These are phyloP conservation scores for Darksidea phi DNA, from an alignment of 495 filamentous ascomycete species.

Conservation along the genomic window DNA sequence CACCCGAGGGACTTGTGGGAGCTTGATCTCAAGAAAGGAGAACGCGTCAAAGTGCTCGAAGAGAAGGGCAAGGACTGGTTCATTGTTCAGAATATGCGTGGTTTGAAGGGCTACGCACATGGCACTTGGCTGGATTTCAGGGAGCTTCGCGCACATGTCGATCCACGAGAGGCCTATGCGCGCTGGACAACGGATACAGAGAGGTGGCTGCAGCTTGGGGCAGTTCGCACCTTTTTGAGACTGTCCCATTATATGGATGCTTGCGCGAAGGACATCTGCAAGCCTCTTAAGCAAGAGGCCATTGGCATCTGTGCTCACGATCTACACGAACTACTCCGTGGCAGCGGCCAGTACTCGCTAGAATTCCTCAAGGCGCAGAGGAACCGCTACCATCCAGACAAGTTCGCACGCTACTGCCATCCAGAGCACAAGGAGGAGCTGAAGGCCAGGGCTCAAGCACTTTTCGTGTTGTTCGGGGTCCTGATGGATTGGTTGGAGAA, in stretches of 20 bases:
- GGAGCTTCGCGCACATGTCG: neutral
- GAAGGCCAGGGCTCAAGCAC: constrained; percentile 11
- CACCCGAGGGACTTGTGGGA: constrained; percentile 14
- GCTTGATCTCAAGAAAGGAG: constrained; percentile 12
- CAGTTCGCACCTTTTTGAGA: neutral
- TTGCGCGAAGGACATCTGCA: constrained; percentile 15
- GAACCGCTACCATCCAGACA: constrained; percentile 29
- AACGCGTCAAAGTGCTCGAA: constrained; percentile 18
- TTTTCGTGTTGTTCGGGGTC: constrained; percentile 23
- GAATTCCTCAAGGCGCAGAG: constrained; percentile 23
- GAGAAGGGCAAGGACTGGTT: constrained; percentile 16
- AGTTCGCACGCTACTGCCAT: constrained; percentile 18
- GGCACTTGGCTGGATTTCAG: constrained; percentile 7
- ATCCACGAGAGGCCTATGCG: constrained; percentile 2
- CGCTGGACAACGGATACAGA: neutral
- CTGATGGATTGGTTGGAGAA: constrained; percentile 7
- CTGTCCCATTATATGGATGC: neutral
- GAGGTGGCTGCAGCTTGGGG: neutral
- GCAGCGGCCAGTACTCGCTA: constrained; percentile 3
- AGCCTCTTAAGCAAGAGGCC: constrained; percentile 1
- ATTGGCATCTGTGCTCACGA: constrained; percentile 21
- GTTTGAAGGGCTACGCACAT: constrained; percentile 12
- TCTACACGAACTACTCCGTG: constrained; percentile 12
- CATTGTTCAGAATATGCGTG: neutral
- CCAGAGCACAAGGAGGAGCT: constrained; percentile 5